phyloP scores from a whole-genome alignment of 2,329 filamentous ascomycete species.

The Penicillium freii region DNA sequence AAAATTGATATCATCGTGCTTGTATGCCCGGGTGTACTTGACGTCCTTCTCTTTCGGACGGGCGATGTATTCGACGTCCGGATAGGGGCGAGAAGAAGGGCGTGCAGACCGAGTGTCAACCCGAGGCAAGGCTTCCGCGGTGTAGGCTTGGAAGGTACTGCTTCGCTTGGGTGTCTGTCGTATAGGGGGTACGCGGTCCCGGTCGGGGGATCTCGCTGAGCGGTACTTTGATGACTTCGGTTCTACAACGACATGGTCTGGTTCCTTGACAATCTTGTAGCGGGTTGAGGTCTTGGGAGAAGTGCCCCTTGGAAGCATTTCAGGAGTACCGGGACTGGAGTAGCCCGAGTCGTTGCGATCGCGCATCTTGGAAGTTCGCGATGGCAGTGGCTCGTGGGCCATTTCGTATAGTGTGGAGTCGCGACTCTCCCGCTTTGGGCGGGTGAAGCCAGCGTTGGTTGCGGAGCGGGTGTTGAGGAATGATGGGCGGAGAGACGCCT shows the following conservation, averaged over 20 bases:
- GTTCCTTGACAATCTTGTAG: slow-evolving; percentile 33
- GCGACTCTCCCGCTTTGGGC: slow-evolving; percentile 29
- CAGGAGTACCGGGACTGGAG: slow-evolving; percentile 46
- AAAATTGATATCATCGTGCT: slow-evolving; percentile 23
- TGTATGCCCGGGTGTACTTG: slow-evolving; percentile 30
- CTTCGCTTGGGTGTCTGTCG: slow-evolving; percentile 30
- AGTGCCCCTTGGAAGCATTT: slow-evolving; percentile 35
- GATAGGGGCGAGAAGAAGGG: slow-evolving; percentile 20
- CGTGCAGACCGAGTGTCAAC: slow-evolving; percentile 25
- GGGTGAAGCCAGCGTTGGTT: slow-evolving; percentile 29
- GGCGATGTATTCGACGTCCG: slow-evolving; percentile 26
- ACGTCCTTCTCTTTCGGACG: slow-evolving; percentile 28
- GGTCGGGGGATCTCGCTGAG: slow-evolving; percentile 29
- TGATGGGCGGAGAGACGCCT: slow-evolving; percentile 31
- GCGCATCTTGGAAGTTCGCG: slow-evolving; percentile 39
- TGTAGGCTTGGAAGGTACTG: slow-evolving; percentile 29
- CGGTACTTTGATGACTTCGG: slow-evolving; percentile 27
- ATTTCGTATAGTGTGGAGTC: slow-evolving; percentile 26
- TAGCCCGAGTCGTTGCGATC: slow-evolving; percentile 47
- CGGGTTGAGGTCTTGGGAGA: slow-evolving; percentile 36
- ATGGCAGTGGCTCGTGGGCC: slow-evolving; percentile 26
- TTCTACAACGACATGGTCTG: slow-evolving; percentile 32
- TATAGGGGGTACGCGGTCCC: slow-evolving; percentile 21
- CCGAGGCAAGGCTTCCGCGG: slow-evolving; percentile 22
- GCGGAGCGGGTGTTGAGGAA: slow-evolving; percentile 34